Conservation (phyloP, 2,329 filamentous ascomycete species). For the Cladosporium sp. region DNA sequence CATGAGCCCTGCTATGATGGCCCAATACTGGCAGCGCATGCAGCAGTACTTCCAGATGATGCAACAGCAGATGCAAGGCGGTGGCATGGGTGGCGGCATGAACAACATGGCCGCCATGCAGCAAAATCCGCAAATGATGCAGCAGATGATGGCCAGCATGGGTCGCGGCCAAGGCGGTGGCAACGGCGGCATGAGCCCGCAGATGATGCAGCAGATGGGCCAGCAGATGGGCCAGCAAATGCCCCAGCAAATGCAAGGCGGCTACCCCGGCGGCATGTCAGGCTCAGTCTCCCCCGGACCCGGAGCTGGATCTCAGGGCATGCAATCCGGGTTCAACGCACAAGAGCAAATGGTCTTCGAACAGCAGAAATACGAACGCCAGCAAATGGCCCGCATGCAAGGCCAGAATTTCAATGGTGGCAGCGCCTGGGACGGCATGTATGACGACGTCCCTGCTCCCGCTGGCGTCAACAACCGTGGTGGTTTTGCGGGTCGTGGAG, state of each 20-base stretch:
- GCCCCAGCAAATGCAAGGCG: constrained; percentile 53
- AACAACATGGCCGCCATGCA: constrained; percentile 40
- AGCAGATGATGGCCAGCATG: constrained; percentile 37
- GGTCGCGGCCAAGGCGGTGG: constrained; percentile 17
- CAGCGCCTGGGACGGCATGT: constrained; percentile 92
- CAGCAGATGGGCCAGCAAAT: constrained; percentile 28
- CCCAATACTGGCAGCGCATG: constrained; percentile 97
- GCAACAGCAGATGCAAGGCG: constrained; percentile 35
- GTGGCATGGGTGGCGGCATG: constrained; percentile 51
- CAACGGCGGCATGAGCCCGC: constrained; percentile 27
- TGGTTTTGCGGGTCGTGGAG: constrained; percentile 41
- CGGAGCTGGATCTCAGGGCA: background rate
- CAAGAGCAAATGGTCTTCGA: constrained; percentile 71
- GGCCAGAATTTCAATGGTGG: constrained; percentile 39
- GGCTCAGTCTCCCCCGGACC: constrained; percentile 18
- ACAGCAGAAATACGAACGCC: constrained; percentile 73
- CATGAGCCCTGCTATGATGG: constrained; percentile 96
- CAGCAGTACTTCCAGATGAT: constrained; percentile 77
- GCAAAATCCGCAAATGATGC: constrained; percentile 33
- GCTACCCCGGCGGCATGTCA: constrained; percentile 33
- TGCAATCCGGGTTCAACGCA: constrained; percentile 51
- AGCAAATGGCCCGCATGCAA: constrained; percentile 53
- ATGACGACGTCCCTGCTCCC: constrained; percentile 88
- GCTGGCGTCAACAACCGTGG: constrained; percentile 48
- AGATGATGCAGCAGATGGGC: constrained; percentile 56